Base-by-base conservation (phyloP, 2,329 filamentous ascomycete species). In the Fonsecaea monophora region DNA sequence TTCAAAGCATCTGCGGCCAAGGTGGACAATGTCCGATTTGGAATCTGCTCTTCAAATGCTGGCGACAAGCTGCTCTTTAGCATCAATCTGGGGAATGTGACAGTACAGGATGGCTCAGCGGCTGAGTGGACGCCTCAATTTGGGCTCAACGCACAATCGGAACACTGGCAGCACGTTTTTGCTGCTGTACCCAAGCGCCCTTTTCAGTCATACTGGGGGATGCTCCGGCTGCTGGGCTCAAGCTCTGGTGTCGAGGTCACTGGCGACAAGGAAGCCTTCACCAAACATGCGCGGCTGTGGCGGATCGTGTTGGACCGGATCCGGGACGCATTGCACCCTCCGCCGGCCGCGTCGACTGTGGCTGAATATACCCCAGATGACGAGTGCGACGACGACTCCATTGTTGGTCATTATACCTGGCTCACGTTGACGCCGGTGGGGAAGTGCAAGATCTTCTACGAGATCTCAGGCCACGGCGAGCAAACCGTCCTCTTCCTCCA, bases 401-500 rank as follows among this genome's bases (percentile, higher is more conserved):
- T 71, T 55, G 61, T 63, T n/a, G 69, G 69, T 10, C 64, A 67
- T 25, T 71, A 71, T 34, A 67, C 62, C 21, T 69, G 67, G 67
- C 45, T 71, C 59, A 67, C 45, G 8, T 53, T 69, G 4, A 8
- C 67, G 1, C 50, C 50, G 12, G 30, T 69, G 6, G 69, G 67
- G n/a, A 67, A 69, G 40, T 66, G 67, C 58, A 71, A 71, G 62
- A 63, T 71, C 48, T 71, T 71, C 54, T 71, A 71, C 56, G 69
- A 71, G 32, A 38, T 37, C 34, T 65, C 69, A 1, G 69, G 69
- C 25, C 32, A 37, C 15, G 67, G 69, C 35, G 37, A 37, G 38
- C 64, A 71, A 35, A 34, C 38, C 4, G 40, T 71, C 10, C 62
- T 71, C 15, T 71, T 71, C 58, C 65, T 71, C 2, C 69, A 71